Conservation (phyloP, 2,329 filamentous ascomycete species). For the Fusarium tuaranense region DNA sequence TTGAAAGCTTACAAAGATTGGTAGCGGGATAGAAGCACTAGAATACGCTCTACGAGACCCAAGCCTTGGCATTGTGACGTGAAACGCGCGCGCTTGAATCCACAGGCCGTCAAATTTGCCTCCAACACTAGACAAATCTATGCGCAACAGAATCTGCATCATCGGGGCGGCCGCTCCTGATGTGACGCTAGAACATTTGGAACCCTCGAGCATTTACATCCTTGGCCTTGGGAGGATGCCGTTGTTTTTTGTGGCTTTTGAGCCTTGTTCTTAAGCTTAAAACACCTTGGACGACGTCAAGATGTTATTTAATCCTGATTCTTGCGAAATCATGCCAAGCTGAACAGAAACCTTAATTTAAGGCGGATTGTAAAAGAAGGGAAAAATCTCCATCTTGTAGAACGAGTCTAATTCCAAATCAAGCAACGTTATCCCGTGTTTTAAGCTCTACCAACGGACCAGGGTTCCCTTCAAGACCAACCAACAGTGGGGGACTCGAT, state of each 20-base stretch:
- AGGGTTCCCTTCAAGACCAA: not conserved
- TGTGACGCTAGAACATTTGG: slow-evolving; percentile 23
- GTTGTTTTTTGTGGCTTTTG: not conserved
- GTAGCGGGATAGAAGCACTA: not conserved
- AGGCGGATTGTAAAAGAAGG: not conserved
- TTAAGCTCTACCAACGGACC: slow-evolving; percentile 12
- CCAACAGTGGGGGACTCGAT: not conserved
- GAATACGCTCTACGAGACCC: not conserved
- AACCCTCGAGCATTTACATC: slow-evolving; percentile 37
- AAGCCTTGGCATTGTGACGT: not conserved
- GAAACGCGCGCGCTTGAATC: slow-evolving; percentile 14
- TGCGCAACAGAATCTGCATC: slow-evolving; percentile 25
- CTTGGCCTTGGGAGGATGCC: not conserved
- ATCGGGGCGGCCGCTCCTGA: slow-evolving; percentile 19
- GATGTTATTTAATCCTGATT: not conserved
- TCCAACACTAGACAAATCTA: not conserved
- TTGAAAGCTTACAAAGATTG: not conserved
- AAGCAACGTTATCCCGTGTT: slow-evolving; percentile 12
- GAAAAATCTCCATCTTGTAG: not conserved
- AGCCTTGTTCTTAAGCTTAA: slow-evolving; percentile 11
- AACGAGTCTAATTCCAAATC: not conserved
- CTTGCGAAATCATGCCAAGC: not conserved
- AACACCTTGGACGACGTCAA: not conserved
- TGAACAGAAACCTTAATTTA: not conserved
- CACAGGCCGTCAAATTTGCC: not conserved